Conservation (phyloP, 2,329 filamentous ascomycete genomes). For the Beauveria caledonica region DNA sequence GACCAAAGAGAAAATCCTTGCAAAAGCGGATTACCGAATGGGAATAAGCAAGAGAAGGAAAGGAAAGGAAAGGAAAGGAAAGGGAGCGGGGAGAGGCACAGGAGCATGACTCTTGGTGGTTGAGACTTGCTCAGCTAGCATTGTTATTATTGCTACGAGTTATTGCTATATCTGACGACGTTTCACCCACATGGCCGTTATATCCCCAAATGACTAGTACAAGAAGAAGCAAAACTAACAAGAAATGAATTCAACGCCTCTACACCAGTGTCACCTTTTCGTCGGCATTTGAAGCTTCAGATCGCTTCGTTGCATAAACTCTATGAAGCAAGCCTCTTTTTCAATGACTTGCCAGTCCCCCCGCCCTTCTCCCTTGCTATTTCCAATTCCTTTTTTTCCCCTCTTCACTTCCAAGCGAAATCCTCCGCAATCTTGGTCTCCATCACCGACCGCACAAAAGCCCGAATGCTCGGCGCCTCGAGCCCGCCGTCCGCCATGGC, state of each 20-base stretch:
- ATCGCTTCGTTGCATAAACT: not conserved
- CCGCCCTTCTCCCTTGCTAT: not conserved
- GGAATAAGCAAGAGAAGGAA: not conserved
- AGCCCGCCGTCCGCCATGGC: constrained; percentile 33
- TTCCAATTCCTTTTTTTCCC: constrained; percentile 17
- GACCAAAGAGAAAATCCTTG: not conserved
- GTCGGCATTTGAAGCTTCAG: not conserved
- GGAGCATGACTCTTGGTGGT: not conserved
- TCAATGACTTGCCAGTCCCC: not conserved
- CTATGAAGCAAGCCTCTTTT: not conserved
- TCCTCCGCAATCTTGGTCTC: constrained; percentile 45
- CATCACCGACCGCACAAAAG: constrained; percentile 54
- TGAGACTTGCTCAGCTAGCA: not conserved
- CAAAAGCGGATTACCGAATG: too few relatives aligned
- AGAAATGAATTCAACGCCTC: constrained; percentile 1
- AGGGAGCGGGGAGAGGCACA: not conserved
- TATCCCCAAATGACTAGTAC: not conserved
- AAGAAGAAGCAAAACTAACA: not conserved
- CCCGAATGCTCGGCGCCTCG: constrained; percentile 43
- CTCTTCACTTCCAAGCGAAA: constrained; percentile 44
- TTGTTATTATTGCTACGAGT: constrained; percentile 1
- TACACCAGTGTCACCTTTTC: not conserved
- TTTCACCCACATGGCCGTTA: not conserved
- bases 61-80: not conserved
- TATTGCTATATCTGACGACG: not conserved